phyloP scores from a whole-genome alignment of 1,139 yeast species.

The Pichia inconspicua region DNA sequence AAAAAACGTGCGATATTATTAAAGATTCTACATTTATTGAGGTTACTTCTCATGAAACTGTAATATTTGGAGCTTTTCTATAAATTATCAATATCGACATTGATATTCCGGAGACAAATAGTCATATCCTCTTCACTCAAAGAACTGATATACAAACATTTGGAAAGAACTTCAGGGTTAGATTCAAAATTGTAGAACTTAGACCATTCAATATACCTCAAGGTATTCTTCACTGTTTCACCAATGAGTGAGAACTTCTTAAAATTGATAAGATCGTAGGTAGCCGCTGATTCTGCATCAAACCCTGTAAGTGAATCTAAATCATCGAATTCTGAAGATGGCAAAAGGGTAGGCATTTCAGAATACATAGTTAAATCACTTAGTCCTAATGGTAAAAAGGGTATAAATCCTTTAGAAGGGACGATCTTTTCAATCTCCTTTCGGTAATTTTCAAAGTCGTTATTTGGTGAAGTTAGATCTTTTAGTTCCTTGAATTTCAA shows the following conservation, averaged over 20 bases:
- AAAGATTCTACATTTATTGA: too few relatives aligned
- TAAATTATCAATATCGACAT: not conserved
- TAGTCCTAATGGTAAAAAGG: conserved; percentile 79
- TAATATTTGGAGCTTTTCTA: too few relatives aligned
- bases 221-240: conserved; percentile 66
- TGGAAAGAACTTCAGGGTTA: conserved; percentile 61
- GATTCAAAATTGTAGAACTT: conserved; percentile 45
- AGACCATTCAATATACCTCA: conserved; percentile 84
- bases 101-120: conserved; percentile 25
- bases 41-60: too few relatives aligned
- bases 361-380: conserved; percentile 78
- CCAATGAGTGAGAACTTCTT: conserved; percentile 74
- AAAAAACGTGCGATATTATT: not conserved
- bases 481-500: conserved; percentile 46
- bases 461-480: conserved; percentile 54
- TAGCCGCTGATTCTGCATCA: conserved; percentile 27
- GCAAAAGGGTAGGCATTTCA: conserved; percentile 50
- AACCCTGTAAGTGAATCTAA: conserved; percentile 7
- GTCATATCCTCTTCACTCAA: conserved; percentile 73
- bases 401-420: conserved; percentile 68
- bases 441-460: conserved; percentile 60
- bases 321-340: conserved; percentile 12
- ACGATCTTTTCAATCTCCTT: conserved; percentile 51
- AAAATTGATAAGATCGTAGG: conserved; percentile 53
- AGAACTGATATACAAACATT: conserved; percentile 74